Conservation (phyloP, 163 green algal genomes). For the Coccomyxa subellipsoidea region DNA sequence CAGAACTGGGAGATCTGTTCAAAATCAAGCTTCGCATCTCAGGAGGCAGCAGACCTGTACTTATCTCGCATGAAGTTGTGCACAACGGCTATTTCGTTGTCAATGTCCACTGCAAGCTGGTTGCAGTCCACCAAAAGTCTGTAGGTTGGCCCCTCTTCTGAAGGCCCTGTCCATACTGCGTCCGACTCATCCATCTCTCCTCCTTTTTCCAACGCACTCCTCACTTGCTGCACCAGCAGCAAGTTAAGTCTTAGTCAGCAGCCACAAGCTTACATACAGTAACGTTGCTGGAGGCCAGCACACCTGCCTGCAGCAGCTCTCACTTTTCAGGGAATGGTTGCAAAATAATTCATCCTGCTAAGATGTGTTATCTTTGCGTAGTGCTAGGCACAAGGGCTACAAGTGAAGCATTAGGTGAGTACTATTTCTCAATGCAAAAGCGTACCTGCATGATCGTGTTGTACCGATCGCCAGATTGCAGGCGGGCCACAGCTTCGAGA, state of each 20-base stretch:
- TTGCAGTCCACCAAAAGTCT: conserved; percentile 96
- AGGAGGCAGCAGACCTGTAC: conserved; percentile 36
- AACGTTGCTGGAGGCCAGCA: no score
- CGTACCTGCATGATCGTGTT: conserved; percentile 60
- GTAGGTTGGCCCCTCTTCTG: conserved; percentile 78
- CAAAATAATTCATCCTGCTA: neutral
- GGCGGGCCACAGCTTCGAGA: conserved; percentile 72
- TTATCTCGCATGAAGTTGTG: conserved; percentile 90
- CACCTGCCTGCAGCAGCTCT: no score
- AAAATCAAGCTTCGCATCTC: no score
- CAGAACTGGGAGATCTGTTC: no score
- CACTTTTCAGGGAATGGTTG: neutral
- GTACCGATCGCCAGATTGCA: conserved; percentile 72
- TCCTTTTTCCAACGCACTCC: conserved; percentile 32
- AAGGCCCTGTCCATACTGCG: conserved; percentile 24
- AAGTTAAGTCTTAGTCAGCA: neutral
- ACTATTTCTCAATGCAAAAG: neutral
- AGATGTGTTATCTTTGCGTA: neutral
- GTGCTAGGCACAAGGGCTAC: neutral
- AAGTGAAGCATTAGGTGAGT: neutral
- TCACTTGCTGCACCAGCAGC: conserved; percentile 4
- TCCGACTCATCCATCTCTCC: neutral
- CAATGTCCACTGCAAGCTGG: conserved; percentile 91
- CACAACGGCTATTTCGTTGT: conserved; percentile 88
- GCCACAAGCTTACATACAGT: no score